Evolutionary conservation across 805 yeast genomes (phyloP), one percentile per base, ranked within the genome.

Genomic region (Candida ipomoeae): DNA sequence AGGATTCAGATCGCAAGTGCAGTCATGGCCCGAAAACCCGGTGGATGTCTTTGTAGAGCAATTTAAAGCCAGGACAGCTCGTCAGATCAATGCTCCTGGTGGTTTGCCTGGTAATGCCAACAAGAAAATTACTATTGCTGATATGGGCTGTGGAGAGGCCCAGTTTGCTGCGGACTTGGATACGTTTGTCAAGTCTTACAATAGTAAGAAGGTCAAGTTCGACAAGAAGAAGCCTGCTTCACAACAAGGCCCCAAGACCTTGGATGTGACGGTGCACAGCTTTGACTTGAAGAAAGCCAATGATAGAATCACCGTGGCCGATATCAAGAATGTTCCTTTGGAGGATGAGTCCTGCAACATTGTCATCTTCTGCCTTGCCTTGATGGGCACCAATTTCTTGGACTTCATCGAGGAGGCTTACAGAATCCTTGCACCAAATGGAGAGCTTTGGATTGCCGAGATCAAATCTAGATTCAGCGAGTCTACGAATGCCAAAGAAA

Each of bases 101-200:
- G 98, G 97, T 2, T 76, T 91, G 49, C 97, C 97, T 1, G 95
- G 94, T 17, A 64, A 82, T 36, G 66, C 70, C n/a, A 69, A 68
- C 44, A 82, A 81, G 49, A 77, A 78, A 52, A 83, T 92, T 35
- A 89, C 87, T 3, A 79, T 94, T 52, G 97, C 98, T 0, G 99
- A 94, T 70, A 92, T 94, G 98, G 99, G 99, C 10, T 94, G 99
- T 67, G 99, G 99, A 49, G 99, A 94, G 68, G 99, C 98, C 0
- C 87, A 87, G 60, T 77, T 94, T 43, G 83, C 96, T 1, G 67
- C 75, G 37, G 87, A 89, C 58, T 77, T 88, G 46, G 73, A 73
- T 46, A 74, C 77, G 8, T 79, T 79, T 58, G 69, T 79, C 53
- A 69, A 70, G 45, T 50, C 63, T 38, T 58, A 60, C 55, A 68